Evolutionary conservation across 2,329 filamentous ascomycete genomes (phyloP).

Genomic region (Sporothrix humicola): DNA sequence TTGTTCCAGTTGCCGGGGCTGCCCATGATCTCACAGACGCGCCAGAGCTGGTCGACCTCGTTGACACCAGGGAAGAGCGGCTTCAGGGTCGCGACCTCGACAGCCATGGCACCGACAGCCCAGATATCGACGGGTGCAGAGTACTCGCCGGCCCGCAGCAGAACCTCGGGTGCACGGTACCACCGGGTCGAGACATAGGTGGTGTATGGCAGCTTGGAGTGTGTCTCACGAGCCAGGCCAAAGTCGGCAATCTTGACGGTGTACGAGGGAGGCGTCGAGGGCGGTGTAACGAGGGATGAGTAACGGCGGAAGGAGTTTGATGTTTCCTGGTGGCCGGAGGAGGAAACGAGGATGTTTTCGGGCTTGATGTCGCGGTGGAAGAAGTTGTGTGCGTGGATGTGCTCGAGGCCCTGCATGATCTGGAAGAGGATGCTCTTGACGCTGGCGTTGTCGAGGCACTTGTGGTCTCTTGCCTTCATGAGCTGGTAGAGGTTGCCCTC

Average conservation of each 20-base stretch:
- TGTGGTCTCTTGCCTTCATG: slow-evolving; percentile 98
- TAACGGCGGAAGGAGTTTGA: slow-evolving; percentile 89
- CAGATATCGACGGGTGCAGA: slow-evolving; percentile 98
- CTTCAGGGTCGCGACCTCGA: slow-evolving; percentile 95
- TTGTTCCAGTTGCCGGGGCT: slow-evolving; percentile 98
- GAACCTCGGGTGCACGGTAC: slow-evolving; percentile 96
- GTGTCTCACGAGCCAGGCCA: slow-evolving; percentile 93
- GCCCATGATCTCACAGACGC: slow-evolving; percentile 98
- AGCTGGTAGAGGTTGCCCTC: slow-evolving; percentile 98
- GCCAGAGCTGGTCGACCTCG: slow-evolving; percentile 98
- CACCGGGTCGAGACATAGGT: slow-evolving; percentile 98
- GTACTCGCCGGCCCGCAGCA: slow-evolving; percentile 92
- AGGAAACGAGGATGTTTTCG: slow-evolving; percentile 97
- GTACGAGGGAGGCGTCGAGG: slow-evolving; percentile 90
- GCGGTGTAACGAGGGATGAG: slow-evolving; percentile 89
- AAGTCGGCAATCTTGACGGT: slow-evolving; percentile 99
- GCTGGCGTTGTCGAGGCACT: slow-evolving; percentile 83
- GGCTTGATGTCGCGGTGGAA: slow-evolving; percentile 99
- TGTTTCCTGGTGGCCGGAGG: slow-evolving; percentile 81
- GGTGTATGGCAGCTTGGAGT: slow-evolving; percentile 94
- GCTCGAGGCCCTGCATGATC: slow-evolving; percentile 93
- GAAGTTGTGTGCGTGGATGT: slow-evolving; percentile 96
- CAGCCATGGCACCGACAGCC: slow-evolving; percentile 98
- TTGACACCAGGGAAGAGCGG: slow-evolving; percentile 96
- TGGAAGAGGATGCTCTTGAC: slow-evolving; percentile 98